Evolutionary conservation across 23 red algal species (phyloP).

Genomic region (Pyropia haitanensis): DNA sequence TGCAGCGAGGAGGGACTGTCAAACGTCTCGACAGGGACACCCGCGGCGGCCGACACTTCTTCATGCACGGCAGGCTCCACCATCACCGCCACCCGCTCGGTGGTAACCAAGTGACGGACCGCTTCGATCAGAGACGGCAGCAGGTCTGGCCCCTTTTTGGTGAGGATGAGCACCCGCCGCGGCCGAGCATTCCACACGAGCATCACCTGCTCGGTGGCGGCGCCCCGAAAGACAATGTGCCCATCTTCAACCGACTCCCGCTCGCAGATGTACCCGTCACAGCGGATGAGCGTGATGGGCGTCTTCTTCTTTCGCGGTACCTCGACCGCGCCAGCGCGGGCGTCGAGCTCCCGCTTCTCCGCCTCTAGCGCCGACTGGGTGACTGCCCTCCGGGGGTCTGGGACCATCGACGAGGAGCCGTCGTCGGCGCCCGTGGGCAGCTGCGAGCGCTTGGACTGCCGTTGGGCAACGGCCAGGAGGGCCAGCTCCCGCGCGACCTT

Average conservation of each 20-base stretch:
- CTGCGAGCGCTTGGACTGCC: too few species aligned
- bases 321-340: too few species aligned
- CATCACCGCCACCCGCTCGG: slow-evolving; percentile 53
- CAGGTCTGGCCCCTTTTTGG: slow-evolving; percentile 69
- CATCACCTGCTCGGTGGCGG: slow-evolving; percentile 99
- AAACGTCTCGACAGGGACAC: slow-evolving; percentile 68
- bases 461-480: too few species aligned
- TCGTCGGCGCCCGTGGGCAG: too few species aligned
- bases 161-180: slow-evolving; percentile 62
- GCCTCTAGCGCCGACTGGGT: too few species aligned
- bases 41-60: slow-evolving; percentile 57
- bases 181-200: slow-evolving; percentile 90
- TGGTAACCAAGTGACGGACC: slow-evolving; percentile 44
- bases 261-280: slow-evolving; percentile 93
- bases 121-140: slow-evolving; percentile 53
- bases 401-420: too few species aligned
- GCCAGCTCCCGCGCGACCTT: too few species aligned
- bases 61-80: slow-evolving; percentile 87
- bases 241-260: slow-evolving; percentile 77
- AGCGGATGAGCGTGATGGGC: slow-evolving; percentile 91
- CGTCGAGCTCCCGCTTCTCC: too few species aligned
- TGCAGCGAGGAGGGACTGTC: slow-evolving; percentile 33
- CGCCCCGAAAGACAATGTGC: slow-evolving; percentile 83
- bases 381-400: too few species aligned
- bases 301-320: slow-evolving; percentile 18